Percentiles rank a stretch among this genome's conserved stretches.
These are phyloP conservation scores for Nicotiana paniculata DNA, from an alignment of 257 asterid species.

Conservation along the genomic window DNA sequence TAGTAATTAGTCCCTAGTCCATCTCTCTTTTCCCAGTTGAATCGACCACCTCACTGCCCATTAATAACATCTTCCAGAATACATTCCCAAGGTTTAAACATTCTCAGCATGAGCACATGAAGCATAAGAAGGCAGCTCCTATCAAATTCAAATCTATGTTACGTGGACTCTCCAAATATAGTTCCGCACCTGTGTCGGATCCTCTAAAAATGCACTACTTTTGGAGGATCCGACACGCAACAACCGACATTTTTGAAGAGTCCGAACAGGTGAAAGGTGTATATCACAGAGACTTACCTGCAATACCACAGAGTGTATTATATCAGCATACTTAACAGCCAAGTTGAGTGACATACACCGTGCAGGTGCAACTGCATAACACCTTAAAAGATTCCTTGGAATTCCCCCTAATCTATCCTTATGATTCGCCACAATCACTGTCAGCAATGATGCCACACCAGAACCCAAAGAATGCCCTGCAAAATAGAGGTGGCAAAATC, in stretches of 20 bases:
- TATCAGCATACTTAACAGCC: slow-evolving; percentile 92
- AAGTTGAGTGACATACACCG: slow-evolving; percentile 93
- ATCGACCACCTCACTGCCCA: background rate
- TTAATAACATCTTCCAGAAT: background rate
- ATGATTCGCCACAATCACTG: slow-evolving; percentile 73
- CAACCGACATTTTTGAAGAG: too few species aligned
- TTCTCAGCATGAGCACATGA: background rate
- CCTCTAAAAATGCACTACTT: too few species aligned
- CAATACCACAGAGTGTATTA: slow-evolving; percentile 67
- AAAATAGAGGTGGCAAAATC: background rate
- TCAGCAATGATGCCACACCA: slow-evolving; percentile 72
- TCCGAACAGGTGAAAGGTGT: background rate
- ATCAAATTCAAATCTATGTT: background rate
- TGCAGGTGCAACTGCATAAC: slow-evolving; percentile 90
- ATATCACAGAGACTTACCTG: slow-evolving; percentile 47
- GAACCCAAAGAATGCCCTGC: slow-evolving; percentile 94
- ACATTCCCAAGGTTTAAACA: background rate
- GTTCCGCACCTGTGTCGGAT: too few species aligned
- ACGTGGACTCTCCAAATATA: too few species aligned
- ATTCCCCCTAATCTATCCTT: slow-evolving; percentile 63
- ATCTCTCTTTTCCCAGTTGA: background rate
- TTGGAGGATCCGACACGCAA: too few species aligned
- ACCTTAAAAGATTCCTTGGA: slow-evolving; percentile 57
- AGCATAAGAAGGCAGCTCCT: background rate
- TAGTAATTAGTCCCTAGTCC: background rate